Conservation (phyloP, 345 rosid genomes). For the Arabidopsis suecica region DNA sequence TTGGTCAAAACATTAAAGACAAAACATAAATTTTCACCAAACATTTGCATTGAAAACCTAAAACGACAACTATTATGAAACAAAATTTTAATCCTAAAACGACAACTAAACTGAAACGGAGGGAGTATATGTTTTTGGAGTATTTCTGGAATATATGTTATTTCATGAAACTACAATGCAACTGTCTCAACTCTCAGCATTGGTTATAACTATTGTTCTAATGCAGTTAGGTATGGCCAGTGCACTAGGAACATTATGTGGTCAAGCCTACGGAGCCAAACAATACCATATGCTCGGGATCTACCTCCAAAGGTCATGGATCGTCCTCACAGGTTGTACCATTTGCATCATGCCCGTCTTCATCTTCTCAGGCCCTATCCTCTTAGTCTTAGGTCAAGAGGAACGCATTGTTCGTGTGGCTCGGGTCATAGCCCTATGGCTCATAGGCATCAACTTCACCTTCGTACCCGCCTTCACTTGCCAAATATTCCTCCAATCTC, state of each 20-base stretch:
- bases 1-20: too few species aligned
- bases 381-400: conserved; percentile 66
- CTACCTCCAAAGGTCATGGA: conserved; percentile 87
- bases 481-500: conserved; percentile 85
- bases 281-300: conserved; percentile 82
- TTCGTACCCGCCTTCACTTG: conserved; percentile 61
- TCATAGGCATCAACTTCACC: conserved; percentile 56
- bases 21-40: too few species aligned
- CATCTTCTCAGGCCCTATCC: conserved; percentile 56
- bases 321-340: conserved; percentile 50
- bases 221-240: conserved; percentile 88
- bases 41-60: too few species aligned
- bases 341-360: conserved; percentile 59
- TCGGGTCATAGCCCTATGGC: conserved; percentile 55
- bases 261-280: conserved; percentile 83
- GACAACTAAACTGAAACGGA: too few species aligned
- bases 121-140: conserved; percentile 57
- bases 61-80: too few species aligned
- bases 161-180: background rate
- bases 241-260: conserved; percentile 80
- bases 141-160: conserved; percentile 1
- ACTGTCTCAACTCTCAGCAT: too few species aligned
- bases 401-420: conserved; percentile 52
- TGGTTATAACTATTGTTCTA: background rate
- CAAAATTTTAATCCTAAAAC: too few species aligned